Conservation (phyloP, 1,284 basidiomycete genomes). For the Sphaerobolus stellatus region DNA sequence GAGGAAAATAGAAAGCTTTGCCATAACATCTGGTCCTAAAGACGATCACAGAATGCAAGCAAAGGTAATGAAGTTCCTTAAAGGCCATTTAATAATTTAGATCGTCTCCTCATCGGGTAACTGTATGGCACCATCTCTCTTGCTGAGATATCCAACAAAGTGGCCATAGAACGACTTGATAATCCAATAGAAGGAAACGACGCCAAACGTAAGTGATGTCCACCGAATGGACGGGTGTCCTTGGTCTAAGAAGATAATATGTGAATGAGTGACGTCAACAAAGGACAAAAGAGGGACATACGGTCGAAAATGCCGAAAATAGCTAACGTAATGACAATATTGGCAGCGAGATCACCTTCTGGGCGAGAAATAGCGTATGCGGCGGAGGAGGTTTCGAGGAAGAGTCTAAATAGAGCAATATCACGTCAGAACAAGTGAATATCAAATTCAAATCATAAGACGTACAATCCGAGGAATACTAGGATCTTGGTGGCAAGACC, state of each 20-base stretch:
- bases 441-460: constrained; percentile 13
- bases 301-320: constrained; percentile 78
- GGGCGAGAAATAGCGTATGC: constrained; percentile 87
- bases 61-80: no score
- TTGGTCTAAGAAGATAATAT: constrained; percentile 39
- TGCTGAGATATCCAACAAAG: constrained; percentile 35
- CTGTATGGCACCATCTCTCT: constrained; percentile 48
- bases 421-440: constrained; percentile 13
- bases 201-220: constrained; percentile 82
- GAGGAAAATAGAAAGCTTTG: no score
- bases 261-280: background rate
- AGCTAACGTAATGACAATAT: constrained; percentile 81
- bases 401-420: constrained; percentile 54
- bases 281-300: constrained; percentile 23
- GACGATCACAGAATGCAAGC: no score
- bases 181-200: constrained; percentile 83
- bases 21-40: no score
- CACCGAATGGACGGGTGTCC: constrained; percentile 78
- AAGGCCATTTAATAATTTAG: constrained; percentile 63
- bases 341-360: constrained; percentile 89
- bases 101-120: constrained; percentile 85
- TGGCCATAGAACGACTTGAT: constrained; percentile 67
- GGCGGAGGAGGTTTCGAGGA: constrained; percentile 90
- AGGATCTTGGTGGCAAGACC: constrained; percentile 92
- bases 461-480: constrained; percentile 83